Percentiles rank a stretch among this genome's conserved stretches.
Evolutionary conservation across 164 flowering plant genomes (phyloP).

Genomic region (Magnolia sinica): DNA sequence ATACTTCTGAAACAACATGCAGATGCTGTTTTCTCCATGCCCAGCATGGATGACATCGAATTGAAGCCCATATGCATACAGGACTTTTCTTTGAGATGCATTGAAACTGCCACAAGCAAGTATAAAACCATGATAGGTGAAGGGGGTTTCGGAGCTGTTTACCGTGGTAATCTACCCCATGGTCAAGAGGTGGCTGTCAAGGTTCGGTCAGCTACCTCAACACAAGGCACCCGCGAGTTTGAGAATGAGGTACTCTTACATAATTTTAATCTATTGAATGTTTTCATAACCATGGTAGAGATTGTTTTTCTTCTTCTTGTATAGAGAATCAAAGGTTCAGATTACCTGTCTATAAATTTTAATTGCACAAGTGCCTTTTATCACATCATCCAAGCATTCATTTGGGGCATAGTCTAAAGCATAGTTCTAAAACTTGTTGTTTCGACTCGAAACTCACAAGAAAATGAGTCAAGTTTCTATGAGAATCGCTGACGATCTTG

Average conservation of each 20-base stretch:
- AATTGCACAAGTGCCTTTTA: background rate
- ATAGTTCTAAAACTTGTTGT: no score
- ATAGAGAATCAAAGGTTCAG: background rate
- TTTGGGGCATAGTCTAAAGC: background rate
- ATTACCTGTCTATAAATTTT: background rate
- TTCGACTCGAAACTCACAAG: no score
- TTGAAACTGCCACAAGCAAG: slow-evolving; percentile 50
- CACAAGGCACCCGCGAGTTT: slow-evolving; percentile 84
- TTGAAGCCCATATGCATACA: slow-evolving; percentile 46
- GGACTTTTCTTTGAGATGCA: slow-evolving; percentile 37
- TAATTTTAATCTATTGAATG: no score
- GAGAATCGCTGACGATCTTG: no score
- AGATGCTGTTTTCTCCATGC: slow-evolving; percentile 51
- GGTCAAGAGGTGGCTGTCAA: slow-evolving; percentile 85
- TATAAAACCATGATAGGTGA: slow-evolving; percentile 73
- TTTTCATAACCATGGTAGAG: no score
- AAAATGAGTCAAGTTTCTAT: no score
- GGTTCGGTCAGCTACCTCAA: slow-evolving; percentile 76
- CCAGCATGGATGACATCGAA: slow-evolving; percentile 44
- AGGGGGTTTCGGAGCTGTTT: slow-evolving; percentile 85
- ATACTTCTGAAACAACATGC: slow-evolving; percentile 20
- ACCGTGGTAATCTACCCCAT: slow-evolving; percentile 56
- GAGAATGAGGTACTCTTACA: slow-evolving; percentile 60
- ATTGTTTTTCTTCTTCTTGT: no score
- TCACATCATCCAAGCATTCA: background rate